phyloP scores from a whole-genome alignment of 495 filamentous ascomycete species.

The Penicillium cinerascens region DNA sequence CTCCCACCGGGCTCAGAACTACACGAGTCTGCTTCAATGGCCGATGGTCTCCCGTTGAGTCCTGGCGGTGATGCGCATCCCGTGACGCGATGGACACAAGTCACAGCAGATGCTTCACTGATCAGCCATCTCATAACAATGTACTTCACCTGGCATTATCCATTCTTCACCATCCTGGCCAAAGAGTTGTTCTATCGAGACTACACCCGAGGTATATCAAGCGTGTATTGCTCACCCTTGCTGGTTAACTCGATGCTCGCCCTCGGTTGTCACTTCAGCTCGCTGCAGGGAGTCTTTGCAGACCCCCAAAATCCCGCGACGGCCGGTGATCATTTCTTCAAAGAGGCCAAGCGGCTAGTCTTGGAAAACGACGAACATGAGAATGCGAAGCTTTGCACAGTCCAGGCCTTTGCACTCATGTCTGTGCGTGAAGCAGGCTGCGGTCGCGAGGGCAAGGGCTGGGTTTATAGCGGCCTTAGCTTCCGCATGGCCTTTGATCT shows the following conservation, averaged over 20 bases:
- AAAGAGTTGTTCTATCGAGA: conserved; percentile 85
- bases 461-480: conserved; percentile 97
- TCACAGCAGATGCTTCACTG: conserved; percentile 74
- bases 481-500: conserved; percentile 98
- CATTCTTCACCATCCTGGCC: conserved; percentile 93
- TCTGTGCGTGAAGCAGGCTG: conserved; percentile 95
- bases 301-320: conserved; percentile 71
- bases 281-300: conserved; percentile 63
- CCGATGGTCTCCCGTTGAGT: conserved; percentile 6
- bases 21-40: conserved; percentile 39
- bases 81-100: conserved; percentile 79
- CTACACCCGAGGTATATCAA: conserved; percentile 63
- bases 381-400: conserved; percentile 84
- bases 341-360: conserved; percentile 86
- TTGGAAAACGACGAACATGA: conserved; percentile 91
- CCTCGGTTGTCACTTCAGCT: conserved; percentile 94
- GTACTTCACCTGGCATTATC: conserved; percentile 99
- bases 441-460: conserved; percentile 90
- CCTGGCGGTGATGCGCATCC: conserved; percentile 32
- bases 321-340: conserved; percentile 95
- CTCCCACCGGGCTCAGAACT: conserved; percentile 55
- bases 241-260: conserved; percentile 96
- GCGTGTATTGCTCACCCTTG: conserved; percentile 78
- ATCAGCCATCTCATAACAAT: conserved; percentile 88
- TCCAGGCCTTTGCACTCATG: conserved; percentile 94